Percentiles rank a stretch among this genome's conserved stretches.
phyloP scores from a whole-genome alignment of 108 stramenopile species.

The Halocafeteria seosinensis region DNA sequence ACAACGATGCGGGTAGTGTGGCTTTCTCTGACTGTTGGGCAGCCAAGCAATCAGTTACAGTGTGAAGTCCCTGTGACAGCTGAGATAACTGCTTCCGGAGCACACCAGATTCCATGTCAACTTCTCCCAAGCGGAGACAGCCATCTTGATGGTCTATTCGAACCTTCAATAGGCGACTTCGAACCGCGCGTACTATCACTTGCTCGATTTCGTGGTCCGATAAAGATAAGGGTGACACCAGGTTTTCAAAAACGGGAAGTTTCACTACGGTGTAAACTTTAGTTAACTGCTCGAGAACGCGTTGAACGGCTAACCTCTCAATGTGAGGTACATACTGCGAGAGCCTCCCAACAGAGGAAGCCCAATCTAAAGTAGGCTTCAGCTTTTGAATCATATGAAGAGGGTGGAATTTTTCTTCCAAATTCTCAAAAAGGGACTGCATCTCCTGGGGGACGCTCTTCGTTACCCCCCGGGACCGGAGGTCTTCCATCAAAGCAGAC shows the following conservation, averaged over 20 bases:
- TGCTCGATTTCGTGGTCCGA: slow-evolving; percentile 72
- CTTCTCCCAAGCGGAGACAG: slow-evolving; percentile 67
- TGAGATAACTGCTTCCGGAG: slow-evolving; percentile 38
- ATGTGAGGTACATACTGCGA: slow-evolving; percentile 2
- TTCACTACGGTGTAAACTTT: slow-evolving; percentile 66
- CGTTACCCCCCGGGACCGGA: slow-evolving; percentile 47
- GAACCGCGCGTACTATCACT: slow-evolving; percentile 53
- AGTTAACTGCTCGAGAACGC: slow-evolving; percentile 61
- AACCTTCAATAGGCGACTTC: slow-evolving; percentile 34
- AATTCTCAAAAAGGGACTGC: slow-evolving; percentile 47
- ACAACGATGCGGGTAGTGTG: slow-evolving; percentile 29
- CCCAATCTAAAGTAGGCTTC: slow-evolving; percentile 26
- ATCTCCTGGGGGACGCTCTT: slow-evolving; percentile 54
- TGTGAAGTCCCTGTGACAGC: slow-evolving; percentile 55
- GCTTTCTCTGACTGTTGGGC: slow-evolving; percentile 52
- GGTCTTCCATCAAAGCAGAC: slow-evolving; percentile 58
- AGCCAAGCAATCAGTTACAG: slow-evolving; percentile 40
- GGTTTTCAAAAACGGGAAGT: slow-evolving; percentile 55
- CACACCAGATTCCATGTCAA: slow-evolving; percentile 38
- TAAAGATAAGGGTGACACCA: slow-evolving; percentile 55
- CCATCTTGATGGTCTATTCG: slow-evolving; percentile 63
- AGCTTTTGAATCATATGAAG: slow-evolving; percentile 46
- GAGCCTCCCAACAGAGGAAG: neutral
- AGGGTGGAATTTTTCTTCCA: slow-evolving; percentile 43
- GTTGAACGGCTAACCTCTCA: slow-evolving; percentile 49